Evolutionary conservation across 2,329 filamentous ascomycete species (phyloP).

Genomic region (Aspergillus sojae): DNA sequence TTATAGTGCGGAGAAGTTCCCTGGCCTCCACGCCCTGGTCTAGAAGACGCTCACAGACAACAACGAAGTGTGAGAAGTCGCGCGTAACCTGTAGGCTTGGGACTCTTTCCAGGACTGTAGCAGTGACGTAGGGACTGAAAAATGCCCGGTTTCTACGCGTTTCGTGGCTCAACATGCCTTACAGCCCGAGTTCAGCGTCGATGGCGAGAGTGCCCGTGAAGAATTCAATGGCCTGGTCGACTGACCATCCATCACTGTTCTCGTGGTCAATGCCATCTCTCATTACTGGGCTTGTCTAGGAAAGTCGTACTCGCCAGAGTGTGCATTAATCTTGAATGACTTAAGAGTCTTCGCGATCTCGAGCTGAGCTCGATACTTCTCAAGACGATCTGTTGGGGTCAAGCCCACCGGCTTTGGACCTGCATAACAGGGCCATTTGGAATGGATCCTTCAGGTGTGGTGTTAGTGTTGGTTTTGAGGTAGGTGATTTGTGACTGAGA

Average conservation of each 20-base stretch:
- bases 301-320: too few relatives aligned
- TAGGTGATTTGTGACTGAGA: too few relatives aligned
- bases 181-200: constrained; percentile 33
- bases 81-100: too few relatives aligned
- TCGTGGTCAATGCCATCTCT: not conserved
- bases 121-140: constrained; percentile 34
- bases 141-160: constrained; percentile 35
- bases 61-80: constrained; percentile 29
- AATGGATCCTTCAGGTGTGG: constrained; percentile 3
- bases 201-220: constrained; percentile 34
- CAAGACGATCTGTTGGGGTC: constrained; percentile 15
- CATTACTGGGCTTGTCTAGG: too few relatives aligned
- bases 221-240: constrained; percentile 37
- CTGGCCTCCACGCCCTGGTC: constrained; percentile 23
- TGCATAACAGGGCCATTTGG: constrained; percentile 22
- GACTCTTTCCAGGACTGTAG: constrained; percentile 31
- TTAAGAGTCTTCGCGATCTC: constrained; percentile 13
- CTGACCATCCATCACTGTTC: constrained; percentile 33
- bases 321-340: constrained; percentile 23
- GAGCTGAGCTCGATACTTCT: too few relatives aligned
- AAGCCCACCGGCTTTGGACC: constrained; percentile 22
- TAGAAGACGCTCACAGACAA: constrained; percentile 23
- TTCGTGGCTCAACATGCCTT: constrained; percentile 36
- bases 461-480: not conserved
- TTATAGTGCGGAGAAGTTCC: constrained; percentile 24